Base-by-base conservation (phyloP, 768 basidiomycete genomes). In the Lyophyllum semitale region DNA sequence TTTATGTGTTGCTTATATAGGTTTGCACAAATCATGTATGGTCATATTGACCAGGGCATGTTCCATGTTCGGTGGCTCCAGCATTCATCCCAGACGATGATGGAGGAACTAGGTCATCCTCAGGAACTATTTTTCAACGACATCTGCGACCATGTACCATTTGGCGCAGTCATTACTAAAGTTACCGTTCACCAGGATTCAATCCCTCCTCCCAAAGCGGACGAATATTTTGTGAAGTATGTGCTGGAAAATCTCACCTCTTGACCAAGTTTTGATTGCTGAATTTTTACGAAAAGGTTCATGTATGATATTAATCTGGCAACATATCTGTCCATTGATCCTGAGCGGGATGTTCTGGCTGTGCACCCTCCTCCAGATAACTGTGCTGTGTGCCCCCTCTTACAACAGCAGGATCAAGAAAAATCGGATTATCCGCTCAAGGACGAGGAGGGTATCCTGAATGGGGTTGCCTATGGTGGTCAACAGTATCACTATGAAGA, bases 1-100 rank as follows among this genome's bases (percentile, higher is more conserved):
- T 29, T 40, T 17, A 47, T 17, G 22, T 23, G n/a, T 57, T 48
- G 25, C 54, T 38, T 13, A 15, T 59, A 91, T 59, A 91, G 89
- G 89, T 91, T 92, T 67, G 89, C 77, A 0, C 77, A 76, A 61
- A 84, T 93, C 23, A 64, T 85, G 0, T 80, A 76, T 48, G 78
- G 91, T 52, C 66, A 77, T 15, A 69, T 73, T 29, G 68, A 74
- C 15, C 55, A 70, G 4, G 69, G 76, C 50, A 68, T 54, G 1
- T 79, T 81, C 1, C 91, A 93, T 66, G 69, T 89, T 9, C 88
- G 84, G 30, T 93, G 89, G 89, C 81, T 88, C 26, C 80, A 88
- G 50, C 91, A 93, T 61, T 81, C 84, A 0, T 80, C 82, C 0
- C 78, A 81, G 51, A 87, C 84, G 0, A 65, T 82, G n/a, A 65